Base-by-base conservation (phyloP, 345 rosid genomes). In the Gossypium anomalum region DNA sequence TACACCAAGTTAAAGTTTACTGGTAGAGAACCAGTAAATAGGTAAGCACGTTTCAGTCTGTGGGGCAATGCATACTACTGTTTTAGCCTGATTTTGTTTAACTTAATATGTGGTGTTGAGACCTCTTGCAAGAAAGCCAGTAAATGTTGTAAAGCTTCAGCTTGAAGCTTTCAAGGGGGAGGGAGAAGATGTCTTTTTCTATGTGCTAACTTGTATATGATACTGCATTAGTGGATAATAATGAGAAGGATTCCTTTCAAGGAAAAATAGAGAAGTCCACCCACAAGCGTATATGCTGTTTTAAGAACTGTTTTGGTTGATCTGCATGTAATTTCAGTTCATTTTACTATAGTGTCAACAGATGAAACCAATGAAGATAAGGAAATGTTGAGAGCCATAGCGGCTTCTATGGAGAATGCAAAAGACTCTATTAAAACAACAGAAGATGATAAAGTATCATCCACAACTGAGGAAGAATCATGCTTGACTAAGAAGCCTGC, bases 331-430 rank as follows among this genome's bases (percentile, higher is more conserved):
- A 77, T 45, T 57, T 73, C 38, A 34, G 53, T 81, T 58, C 45
- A 52, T 47, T 47, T 52, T 76, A 9, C 63, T 63, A 43, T 22
- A 75, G 80, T 77, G 53, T 60, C 78, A 5, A 63, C 85, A 81
- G 85, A 77, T 78, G 86, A 83, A 77, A 78, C 82, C 17, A 77
- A 78, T 62, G 95, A 86, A 74, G 89, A 87, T 6, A 87, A 82
- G 74, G 96, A 93, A 52, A 65, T 89, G 78, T 85, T 64, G 49
- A 88, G 79, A 61, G 98, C 93, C 52, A 55, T 87, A 66, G 94
- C 92, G 51, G 87, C 89, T 80, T 84, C 97, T 41, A 48, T 88
- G 88, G 97, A 85, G 75, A 80, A 67, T 68, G 69, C 74, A 65
- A 81, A 84, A 70, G 90, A 84, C 51, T 17, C 83, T 2, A 77